phyloP scores from a whole-genome alignment of 805 yeast species.

The Metschnikowia sp. region DNA sequence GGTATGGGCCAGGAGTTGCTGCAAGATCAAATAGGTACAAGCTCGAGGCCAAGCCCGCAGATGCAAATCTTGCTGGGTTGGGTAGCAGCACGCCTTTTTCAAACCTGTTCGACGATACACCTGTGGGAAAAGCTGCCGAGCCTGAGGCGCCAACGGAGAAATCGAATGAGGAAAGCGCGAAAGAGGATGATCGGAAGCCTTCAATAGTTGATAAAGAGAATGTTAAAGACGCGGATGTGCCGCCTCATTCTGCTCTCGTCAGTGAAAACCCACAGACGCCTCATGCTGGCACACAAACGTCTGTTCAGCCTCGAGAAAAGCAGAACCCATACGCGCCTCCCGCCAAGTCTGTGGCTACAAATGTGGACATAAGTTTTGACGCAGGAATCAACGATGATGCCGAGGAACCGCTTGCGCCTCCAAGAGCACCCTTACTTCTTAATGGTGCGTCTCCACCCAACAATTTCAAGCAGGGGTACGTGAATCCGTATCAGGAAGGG shows the following conservation, averaged over 20 bases:
- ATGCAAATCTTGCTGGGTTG: neutral
- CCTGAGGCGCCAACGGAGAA: neutral
- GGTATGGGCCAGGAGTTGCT: slow-evolving; percentile 12
- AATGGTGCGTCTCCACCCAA: slow-evolving; percentile 6
- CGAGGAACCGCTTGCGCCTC: slow-evolving; percentile 2
- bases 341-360: slow-evolving; percentile 11
- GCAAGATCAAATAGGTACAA: slow-evolving; percentile 6
- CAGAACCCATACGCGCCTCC: slow-evolving; percentile 7
- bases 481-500: slow-evolving; percentile 26
- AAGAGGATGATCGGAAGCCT: neutral
- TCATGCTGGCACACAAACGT: neutral
- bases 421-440: slow-evolving; percentile 8
- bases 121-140: neutral
- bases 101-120: neutral
- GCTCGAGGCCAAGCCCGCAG: slow-evolving; percentile 1
- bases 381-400: slow-evolving; percentile 12
- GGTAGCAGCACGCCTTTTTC: slow-evolving; percentile 3
- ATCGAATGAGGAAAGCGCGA: neutral
- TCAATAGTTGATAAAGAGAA: too few species aligned
- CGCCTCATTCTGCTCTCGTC: neutral
- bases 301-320: neutral
- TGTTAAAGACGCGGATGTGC: neutral
- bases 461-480: slow-evolving; percentile 17
- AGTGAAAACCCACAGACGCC: neutral
- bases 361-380: slow-evolving; percentile 35